Conservation (phyloP, 352 stramenopile species). For the Phytophthora cactorum region DNA sequence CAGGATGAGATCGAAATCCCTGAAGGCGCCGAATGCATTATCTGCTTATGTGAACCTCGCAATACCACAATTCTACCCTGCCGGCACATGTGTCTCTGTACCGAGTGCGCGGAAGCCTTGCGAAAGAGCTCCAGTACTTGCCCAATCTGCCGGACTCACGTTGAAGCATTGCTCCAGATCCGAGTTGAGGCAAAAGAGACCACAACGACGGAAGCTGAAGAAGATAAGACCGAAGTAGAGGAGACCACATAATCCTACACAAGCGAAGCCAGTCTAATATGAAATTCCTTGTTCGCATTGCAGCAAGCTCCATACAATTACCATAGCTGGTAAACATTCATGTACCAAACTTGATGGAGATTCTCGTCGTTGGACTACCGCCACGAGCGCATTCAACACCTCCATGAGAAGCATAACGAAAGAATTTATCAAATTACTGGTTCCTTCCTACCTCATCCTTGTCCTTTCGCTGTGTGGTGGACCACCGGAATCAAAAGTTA, state of each 20-base stretch:
- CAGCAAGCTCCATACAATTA: too few relatives aligned
- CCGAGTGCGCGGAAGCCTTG: constrained; percentile 78
- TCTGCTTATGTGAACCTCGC: constrained; percentile 82
- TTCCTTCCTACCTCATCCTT: constrained; percentile 40
- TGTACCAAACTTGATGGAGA: too few relatives aligned
- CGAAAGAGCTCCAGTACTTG: constrained; percentile 77
- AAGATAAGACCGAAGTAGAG: constrained; percentile 29
- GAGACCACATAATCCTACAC: constrained; percentile 11
- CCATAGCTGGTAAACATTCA: too few relatives aligned
- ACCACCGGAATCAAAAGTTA: constrained; percentile 39
- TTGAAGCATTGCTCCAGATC: constrained; percentile 85
- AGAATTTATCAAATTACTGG: constrained; percentile 48
- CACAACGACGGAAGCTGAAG: constrained; percentile 25
- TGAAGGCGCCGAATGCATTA: constrained; percentile 89
- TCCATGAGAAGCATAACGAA: constrained; percentile 28
- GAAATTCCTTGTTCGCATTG: background rate
- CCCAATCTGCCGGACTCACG: constrained; percentile 79
- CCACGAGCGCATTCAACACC: background rate
- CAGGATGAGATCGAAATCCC: constrained; percentile 70
- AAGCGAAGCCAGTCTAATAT: constrained; percentile 1
- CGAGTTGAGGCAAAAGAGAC: constrained; percentile 59
- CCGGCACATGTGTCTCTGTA: constrained; percentile 89
- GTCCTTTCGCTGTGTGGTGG: constrained; percentile 20
- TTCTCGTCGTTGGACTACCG: too few relatives aligned
- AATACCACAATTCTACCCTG: constrained; percentile 88